Conservation (phyloP, 108 stramenopile species). For the Skeletonema menzelii region DNA sequence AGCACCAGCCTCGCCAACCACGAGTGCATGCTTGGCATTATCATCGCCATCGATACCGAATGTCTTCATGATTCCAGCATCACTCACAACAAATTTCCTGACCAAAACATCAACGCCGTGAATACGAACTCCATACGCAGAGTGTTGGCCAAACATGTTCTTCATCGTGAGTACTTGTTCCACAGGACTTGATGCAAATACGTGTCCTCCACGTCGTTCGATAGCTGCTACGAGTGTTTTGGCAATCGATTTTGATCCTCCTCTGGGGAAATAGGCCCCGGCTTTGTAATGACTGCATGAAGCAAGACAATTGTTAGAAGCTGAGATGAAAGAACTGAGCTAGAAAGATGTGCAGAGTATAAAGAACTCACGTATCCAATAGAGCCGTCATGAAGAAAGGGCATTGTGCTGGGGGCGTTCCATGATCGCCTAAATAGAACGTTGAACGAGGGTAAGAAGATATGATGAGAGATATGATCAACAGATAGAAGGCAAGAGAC, state of each 20-base stretch:
- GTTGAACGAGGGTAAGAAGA: not conserved
- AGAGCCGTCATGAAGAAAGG: slow-evolving; percentile 35
- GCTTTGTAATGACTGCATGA: slow-evolving; percentile 20
- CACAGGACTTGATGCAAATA: slow-evolving; percentile 29
- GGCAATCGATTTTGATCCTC: slow-evolving; percentile 28
- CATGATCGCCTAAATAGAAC: slow-evolving; percentile 16
- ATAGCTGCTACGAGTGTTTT: slow-evolving; percentile 20
- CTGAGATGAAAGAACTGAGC: not conserved
- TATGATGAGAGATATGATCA: not conserved
- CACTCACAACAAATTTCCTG: slow-evolving; percentile 23
- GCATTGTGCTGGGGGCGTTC: slow-evolving; percentile 16
- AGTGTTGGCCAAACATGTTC: not conserved
- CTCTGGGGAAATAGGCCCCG: slow-evolving; percentile 29
- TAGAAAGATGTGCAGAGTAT: not conserved
- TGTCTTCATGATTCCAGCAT: slow-evolving; percentile 22
- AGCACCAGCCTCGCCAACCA: slow-evolving; percentile 8
- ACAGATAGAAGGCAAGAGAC: not conserved
- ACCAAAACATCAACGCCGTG: slow-evolving; percentile 23
- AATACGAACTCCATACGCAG: slow-evolving; percentile 27
- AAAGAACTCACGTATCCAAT: slow-evolving; percentile 15
- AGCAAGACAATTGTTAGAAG: not conserved
- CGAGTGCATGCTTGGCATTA: slow-evolving; percentile 1
- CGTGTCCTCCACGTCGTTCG: slow-evolving; percentile 25
- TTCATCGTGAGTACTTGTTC: slow-evolving; percentile 21
- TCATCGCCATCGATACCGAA: slow-evolving; percentile 15